These are phyloP conservation scores for Lipomyces yamadae DNA, from an alignment of 805 yeast species.

Conservation along the genomic window DNA sequence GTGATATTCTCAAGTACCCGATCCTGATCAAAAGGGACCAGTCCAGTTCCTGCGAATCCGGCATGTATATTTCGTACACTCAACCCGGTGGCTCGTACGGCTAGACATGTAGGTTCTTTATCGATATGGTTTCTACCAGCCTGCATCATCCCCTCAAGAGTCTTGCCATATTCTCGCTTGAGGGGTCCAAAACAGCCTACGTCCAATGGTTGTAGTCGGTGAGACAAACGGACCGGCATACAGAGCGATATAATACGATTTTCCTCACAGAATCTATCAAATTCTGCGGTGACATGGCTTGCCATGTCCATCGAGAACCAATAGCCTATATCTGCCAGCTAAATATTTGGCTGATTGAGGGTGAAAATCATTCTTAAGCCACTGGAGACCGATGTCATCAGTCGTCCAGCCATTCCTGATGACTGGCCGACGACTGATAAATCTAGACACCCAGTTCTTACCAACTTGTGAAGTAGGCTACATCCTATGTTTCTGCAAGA, in stretches of 20 bases:
- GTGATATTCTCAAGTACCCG: background rate
- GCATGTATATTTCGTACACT: background rate
- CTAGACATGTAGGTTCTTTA: background rate
- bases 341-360: background rate
- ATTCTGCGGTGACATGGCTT: constrained; percentile 2
- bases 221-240: background rate
- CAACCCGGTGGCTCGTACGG: constrained; percentile 2
- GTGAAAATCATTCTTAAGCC: constrained; percentile 2
- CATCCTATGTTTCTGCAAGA: too few species aligned
- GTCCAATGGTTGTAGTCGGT: constrained; percentile 3
- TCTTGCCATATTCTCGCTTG: background rate
- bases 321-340: background rate
- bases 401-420: constrained; percentile 2
- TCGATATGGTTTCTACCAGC: background rate
- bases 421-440: too few species aligned
- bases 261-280: constrained; percentile 5
- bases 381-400: constrained; percentile 1
- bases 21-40: background rate
- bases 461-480: too few species aligned
- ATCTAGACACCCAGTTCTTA: too few species aligned
- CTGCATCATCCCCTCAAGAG: background rate
- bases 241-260: background rate
- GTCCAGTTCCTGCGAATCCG: constrained; percentile 6
- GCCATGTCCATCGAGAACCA: background rate
- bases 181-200: constrained; percentile 7